phyloP scores from a whole-genome alignment of 2,329 filamentous ascomycete species.

The Hypomyces perniciosus region DNA sequence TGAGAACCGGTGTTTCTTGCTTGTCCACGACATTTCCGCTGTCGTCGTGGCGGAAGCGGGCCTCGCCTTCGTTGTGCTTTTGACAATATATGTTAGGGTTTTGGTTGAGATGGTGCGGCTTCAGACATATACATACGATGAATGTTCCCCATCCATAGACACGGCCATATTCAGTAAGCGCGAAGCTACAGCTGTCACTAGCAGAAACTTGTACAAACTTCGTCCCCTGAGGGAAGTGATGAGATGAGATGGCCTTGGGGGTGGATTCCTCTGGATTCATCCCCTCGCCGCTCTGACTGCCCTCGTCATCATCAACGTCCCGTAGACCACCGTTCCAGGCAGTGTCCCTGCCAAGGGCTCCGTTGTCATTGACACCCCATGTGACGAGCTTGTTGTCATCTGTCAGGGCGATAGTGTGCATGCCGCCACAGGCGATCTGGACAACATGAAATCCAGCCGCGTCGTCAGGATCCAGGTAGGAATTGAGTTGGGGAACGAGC shows the following conservation, averaged over 20 bases:
- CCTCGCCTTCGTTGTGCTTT: slow-evolving; percentile 29
- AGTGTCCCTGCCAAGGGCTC: slow-evolving; percentile 55
- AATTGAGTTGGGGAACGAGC: slow-evolving; percentile 37
- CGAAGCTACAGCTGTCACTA: slow-evolving; percentile 63
- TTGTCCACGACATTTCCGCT: slow-evolving; percentile 36
- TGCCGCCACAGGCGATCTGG: slow-evolving; percentile 55
- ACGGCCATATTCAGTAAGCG: slow-evolving; percentile 59
- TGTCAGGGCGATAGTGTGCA: slow-evolving; percentile 58
- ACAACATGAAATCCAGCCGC: slow-evolving; percentile 45
- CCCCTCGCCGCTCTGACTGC: slow-evolving; percentile 38
- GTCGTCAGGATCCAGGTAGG: slow-evolving; percentile 43
- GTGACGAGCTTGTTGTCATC: slow-evolving; percentile 54
- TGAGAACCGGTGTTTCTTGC: slow-evolving; percentile 39
- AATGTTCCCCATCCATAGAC: slow-evolving; percentile 78
- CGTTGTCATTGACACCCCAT: slow-evolving; percentile 63
- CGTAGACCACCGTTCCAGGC: slow-evolving; percentile 37
- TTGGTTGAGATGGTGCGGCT: slow-evolving; percentile 11
- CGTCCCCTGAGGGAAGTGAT: slow-evolving; percentile 44
- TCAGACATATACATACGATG: slow-evolving; percentile 39
- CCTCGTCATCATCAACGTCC: slow-evolving; percentile 26
- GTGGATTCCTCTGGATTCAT: slow-evolving; percentile 55
- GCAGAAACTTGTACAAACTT: slow-evolving; percentile 56
- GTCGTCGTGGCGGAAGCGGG: slow-evolving; percentile 42
- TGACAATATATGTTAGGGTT: background rate
- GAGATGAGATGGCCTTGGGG: slow-evolving; percentile 45